phyloP scores from a whole-genome alignment of 306 rosid species.

The Citrullus colocynthis region DNA sequence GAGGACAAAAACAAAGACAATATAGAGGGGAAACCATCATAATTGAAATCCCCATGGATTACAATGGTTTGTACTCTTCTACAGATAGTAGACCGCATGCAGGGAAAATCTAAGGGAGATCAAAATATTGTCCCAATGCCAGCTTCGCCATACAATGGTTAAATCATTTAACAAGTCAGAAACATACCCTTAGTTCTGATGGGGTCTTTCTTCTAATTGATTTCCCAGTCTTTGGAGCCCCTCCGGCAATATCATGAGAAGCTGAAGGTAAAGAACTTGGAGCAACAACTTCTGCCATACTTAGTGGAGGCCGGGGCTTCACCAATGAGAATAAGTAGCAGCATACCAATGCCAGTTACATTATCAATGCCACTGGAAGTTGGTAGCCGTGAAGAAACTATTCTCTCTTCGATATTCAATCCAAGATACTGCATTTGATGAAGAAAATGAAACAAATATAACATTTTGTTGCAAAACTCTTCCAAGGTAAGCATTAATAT shows the following conservation, averaged over 20 bases:
- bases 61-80: background rate
- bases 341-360: background rate
- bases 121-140: background rate
- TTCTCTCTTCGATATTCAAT: background rate
- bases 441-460: background rate
- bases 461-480: background rate
- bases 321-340: background rate
- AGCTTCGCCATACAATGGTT: background rate
- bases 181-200: constrained; percentile 49
- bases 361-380: background rate
- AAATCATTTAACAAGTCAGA: background rate
- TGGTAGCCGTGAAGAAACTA: background rate
- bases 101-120: background rate
- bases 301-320: background rate
- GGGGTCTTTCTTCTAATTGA: constrained; percentile 67
- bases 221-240: constrained; percentile 26
- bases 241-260: constrained; percentile 36
- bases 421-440: background rate
- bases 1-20: background rate
- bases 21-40: background rate
- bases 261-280: constrained; percentile 35
- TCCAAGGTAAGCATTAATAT: background rate
- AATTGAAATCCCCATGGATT: background rate
- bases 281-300: constrained; percentile 5
- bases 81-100: background rate